Conservation (phyloP, 805 yeast genomes). For the Yamadazyma laniorum region DNA sequence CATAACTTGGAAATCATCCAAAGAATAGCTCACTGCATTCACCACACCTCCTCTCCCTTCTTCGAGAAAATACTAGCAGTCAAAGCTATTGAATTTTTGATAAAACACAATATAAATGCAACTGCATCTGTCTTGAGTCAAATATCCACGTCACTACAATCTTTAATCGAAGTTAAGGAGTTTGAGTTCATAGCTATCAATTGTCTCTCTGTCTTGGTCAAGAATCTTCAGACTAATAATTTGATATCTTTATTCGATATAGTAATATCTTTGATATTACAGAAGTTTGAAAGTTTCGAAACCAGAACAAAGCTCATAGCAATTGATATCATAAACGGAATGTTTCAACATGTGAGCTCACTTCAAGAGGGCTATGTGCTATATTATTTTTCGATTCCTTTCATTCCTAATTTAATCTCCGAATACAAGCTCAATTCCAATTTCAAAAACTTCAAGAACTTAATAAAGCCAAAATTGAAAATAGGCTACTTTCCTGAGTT, state of each 20-base stretch:
- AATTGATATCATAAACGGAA: conserved; percentile 44
- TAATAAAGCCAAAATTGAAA: conserved; percentile 31
- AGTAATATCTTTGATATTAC: conserved; percentile 68
- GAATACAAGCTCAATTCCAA: conserved; percentile 16
- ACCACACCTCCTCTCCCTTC: conserved; percentile 70
- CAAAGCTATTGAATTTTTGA: conserved; percentile 68
- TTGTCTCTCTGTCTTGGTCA: conserved; percentile 66
- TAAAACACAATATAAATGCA: conserved; percentile 55
- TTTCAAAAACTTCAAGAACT: conserved; percentile 24
- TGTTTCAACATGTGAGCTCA: conserved; percentile 30
- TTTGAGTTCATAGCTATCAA: conserved; percentile 60
- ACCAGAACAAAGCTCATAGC: conserved; percentile 50
- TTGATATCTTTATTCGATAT: conserved; percentile 69
- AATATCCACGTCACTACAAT: conserved; percentile 79
- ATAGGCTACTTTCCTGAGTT: conserved; percentile 47
- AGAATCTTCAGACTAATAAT: conserved; percentile 53
- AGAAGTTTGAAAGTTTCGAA: conserved; percentile 58
- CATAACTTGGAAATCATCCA: conserved; percentile 75
- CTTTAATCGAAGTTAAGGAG: conserved; percentile 63
- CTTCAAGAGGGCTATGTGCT: conserved; percentile 40
- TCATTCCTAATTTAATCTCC: conserved; percentile 34
- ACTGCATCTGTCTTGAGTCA: conserved; percentile 67
- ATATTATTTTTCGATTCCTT: conserved; percentile 54
- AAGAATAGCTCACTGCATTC: conserved; percentile 73
- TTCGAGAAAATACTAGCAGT: conserved; percentile 70